Base-by-base conservation (phyloP, 495 filamentous ascomycete species). In the Aspergillus nanangensis region DNA sequence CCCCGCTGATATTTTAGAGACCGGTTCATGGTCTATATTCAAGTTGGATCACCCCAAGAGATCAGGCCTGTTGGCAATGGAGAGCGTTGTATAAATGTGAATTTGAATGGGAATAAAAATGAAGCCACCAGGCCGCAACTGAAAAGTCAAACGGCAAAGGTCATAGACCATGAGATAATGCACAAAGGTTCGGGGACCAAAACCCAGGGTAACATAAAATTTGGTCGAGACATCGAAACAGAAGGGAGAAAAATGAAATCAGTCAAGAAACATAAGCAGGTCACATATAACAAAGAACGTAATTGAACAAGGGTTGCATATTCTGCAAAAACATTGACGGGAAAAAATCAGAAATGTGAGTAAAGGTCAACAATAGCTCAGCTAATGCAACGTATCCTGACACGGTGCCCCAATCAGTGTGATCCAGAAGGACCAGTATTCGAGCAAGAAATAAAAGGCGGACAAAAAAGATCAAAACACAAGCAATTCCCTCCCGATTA, bases 161-260 rank as follows among this genome's bases (percentile, higher is more conserved):
- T 20, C 38, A 54, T 43, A 39, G 36, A 48, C 38, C 50, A 45
- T 33, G 13, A 36, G 21, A 53, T 57, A 55, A 50, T 59, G 56
- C 58, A 58, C 54, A 62, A 22, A 44, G 25, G 25, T 43, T 55
- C 48, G 48, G 44, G 47, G 51, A 49, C 44, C 51, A 56, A 55
- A 45, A 45, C 49, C 51, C 53, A 52, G 51, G 53, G 51, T 55
- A 56, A 56, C 56, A 53, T 58, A 64, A 67, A n/a, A 61, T 45
- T 52, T 55, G 39, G 49, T 34, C 47, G 43, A 45, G 50, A 42
- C 44, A 47, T 45, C 22, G 31, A 25, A 47, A 37, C 44, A 51
- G 17, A 53, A 11, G 38, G 27, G 8, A 43, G 42, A 41, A 46
- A 27, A 40, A 27, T 38, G 44, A 43, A 20, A 37, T 32, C 29